phyloP scores from a whole-genome alignment of 331 rosid genomes.

The Malus hybrid region DNA sequence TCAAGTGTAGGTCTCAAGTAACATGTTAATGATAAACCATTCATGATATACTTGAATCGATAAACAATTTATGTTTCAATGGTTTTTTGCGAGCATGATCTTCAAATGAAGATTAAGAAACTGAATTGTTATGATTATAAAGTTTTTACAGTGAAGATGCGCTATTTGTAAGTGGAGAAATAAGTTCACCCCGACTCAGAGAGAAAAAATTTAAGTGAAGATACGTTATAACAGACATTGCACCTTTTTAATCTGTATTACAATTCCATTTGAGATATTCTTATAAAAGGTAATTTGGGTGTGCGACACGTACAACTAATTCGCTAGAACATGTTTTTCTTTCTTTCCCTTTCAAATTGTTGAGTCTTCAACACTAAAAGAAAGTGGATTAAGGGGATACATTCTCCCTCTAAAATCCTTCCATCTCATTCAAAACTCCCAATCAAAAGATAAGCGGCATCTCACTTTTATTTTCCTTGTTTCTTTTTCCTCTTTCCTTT shows the following conservation, averaged over 20 bases:
- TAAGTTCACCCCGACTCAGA: neutral
- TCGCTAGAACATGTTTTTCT: neutral
- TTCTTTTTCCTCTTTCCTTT: neutral
- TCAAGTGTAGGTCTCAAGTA: too few species aligned
- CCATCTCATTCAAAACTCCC: neutral
- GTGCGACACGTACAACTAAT: neutral
- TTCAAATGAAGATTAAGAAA: too few species aligned
- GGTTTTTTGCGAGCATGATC: too few species aligned
- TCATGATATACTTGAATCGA: too few species aligned
- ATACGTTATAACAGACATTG: neutral
- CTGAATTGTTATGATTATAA: too few species aligned
- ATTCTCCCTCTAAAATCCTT: neutral
- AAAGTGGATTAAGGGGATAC: neutral
- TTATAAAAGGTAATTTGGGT: neutral
- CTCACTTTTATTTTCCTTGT: neutral
- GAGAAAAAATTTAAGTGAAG: neutral
- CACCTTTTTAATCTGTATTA: neutral
- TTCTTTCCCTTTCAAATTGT: neutral
- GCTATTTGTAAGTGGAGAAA: too few species aligned
- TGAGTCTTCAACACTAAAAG: neutral
- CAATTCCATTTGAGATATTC: neutral
- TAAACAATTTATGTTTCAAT: too few species aligned
- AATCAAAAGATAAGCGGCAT: neutral
- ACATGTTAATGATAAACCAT: too few species aligned
- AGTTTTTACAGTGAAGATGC: too few species aligned